Evolutionary conservation across 2,329 filamentous ascomycete genomes (phyloP).

Genomic region (Ophiocordyceps camponoti-leonardi): DNA sequence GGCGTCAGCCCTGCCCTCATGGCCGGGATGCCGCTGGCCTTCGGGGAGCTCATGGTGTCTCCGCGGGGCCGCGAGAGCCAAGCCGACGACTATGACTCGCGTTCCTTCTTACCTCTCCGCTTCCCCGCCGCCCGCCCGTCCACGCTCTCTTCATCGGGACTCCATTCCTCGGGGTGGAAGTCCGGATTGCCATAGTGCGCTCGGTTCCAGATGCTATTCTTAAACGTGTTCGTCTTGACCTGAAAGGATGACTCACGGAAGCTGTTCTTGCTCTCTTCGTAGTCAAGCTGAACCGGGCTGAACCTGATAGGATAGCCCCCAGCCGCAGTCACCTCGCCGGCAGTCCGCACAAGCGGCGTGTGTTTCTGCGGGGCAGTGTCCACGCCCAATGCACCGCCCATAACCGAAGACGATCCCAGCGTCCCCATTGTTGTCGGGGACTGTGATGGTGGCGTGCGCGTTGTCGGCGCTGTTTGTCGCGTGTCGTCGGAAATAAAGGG

Average conservation of each 20-base stretch:
- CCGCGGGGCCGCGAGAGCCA: neutral
- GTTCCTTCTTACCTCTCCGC: slow-evolving; percentile 8
- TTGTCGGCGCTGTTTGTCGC: slow-evolving; percentile 6
- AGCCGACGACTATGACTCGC: neutral
- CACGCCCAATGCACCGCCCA: slow-evolving; percentile 1
- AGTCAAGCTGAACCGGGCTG: slow-evolving; percentile 27
- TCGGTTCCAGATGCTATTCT: slow-evolving; percentile 48
- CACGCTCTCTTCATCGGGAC: slow-evolving; percentile 19
- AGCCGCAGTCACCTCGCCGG: slow-evolving; percentile 2
- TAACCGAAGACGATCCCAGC: slow-evolving; percentile 9
- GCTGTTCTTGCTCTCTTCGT: slow-evolving; percentile 28
- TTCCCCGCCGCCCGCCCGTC: slow-evolving; percentile 12
- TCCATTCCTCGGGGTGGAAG: slow-evolving; percentile 27
- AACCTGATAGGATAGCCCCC: slow-evolving; percentile 25
- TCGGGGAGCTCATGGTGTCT: neutral
- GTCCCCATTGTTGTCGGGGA: slow-evolving; percentile 13
- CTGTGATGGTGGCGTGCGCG: slow-evolving; percentile 10
- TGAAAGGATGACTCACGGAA: slow-evolving; percentile 28
- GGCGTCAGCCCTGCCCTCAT: neutral
- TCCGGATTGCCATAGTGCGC: slow-evolving; percentile 50
- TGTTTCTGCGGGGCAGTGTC: slow-evolving; percentile 1
- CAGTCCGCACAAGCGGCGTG: neutral
- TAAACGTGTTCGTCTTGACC: slow-evolving; percentile 39
- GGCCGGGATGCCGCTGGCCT: neutral
- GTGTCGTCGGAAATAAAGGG: slow-evolving; percentile 11